These are phyloP conservation scores for Nemania diffusa DNA, from an alignment of 2,329 filamentous ascomycete genomes.

Conservation along the genomic window DNA sequence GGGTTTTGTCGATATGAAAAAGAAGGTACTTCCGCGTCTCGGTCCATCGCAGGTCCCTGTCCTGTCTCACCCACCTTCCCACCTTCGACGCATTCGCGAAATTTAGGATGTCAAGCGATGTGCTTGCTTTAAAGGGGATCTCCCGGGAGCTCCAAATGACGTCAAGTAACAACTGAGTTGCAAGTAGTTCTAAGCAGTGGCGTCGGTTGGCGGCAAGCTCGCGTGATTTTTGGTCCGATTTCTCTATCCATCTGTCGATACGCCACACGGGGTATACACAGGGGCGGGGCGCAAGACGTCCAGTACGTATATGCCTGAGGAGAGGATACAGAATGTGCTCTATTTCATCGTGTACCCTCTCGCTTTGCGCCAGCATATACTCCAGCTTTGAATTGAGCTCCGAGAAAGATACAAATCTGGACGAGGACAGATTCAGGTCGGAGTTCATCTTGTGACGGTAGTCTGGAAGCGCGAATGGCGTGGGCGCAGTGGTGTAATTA, in stretches of 20 bases:
- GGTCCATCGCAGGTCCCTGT: not conserved
- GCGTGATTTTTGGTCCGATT: not conserved
- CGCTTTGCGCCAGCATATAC: too few species aligned
- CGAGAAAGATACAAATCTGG: too few species aligned
- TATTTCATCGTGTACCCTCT: too few species aligned
- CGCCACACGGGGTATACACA: too few species aligned
- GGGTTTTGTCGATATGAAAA: not conserved
- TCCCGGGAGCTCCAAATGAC: constrained; percentile 25
- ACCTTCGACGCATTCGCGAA: not conserved
- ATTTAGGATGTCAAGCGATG: not conserved
- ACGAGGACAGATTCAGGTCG: too few species aligned
- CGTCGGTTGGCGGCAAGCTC: not conserved
- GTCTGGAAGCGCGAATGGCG: too few species aligned
- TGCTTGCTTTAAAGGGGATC: not conserved
- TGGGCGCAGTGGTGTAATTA: too few species aligned
- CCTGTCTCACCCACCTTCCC: not conserved
- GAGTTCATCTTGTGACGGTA: too few species aligned
- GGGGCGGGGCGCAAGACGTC: too few species aligned
- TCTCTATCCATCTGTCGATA: not conserved
- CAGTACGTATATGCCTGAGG: too few species aligned
- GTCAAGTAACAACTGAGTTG: not conserved
- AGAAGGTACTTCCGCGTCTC: not conserved
- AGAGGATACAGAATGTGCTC: too few species aligned
- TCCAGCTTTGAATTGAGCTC: too few species aligned
- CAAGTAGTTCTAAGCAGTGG: not conserved